Evolutionary conservation across 1,284 basidiomycete genomes (phyloP).

Genomic region (Ceratobasidium sp.): DNA sequence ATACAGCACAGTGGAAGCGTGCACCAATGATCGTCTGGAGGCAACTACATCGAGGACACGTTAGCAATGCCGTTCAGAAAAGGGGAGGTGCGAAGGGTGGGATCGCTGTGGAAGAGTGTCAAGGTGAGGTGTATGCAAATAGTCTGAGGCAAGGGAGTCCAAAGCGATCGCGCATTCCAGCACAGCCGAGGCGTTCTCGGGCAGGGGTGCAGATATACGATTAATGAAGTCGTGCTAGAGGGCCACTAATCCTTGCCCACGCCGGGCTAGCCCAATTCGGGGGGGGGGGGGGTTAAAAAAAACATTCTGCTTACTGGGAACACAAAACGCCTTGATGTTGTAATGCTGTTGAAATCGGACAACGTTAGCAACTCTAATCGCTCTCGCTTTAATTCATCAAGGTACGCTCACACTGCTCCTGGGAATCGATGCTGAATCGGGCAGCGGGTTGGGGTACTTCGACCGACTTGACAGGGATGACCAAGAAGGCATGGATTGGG

Average conservation of each 20-base stretch:
- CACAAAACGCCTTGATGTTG: conserved; percentile 77
- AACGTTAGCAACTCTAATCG: conserved; percentile 14
- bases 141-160: not conserved
- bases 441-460: conserved; percentile 49
- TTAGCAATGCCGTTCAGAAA: conserved; percentile 30
- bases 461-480: conserved; percentile 69
- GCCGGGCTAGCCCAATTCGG: conserved; percentile 3
- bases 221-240: not conserved
- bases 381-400: not conserved
- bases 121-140: conserved; percentile 10
- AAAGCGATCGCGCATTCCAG: not conserved
- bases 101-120: not conserved
- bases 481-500: conserved; percentile 84
- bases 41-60: conserved; percentile 65
- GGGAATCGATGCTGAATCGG: conserved; percentile 51
- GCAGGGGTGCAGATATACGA: conserved; percentile 16
- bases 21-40: conserved; percentile 88
- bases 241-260: not conserved
- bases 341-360: conserved; percentile 62
- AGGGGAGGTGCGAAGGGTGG: not conserved
- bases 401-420: conserved; percentile 69
- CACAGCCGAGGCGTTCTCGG: conserved; percentile 27
- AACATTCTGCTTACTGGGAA: conserved; percentile 70
- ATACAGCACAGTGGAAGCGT: conserved; percentile 91
- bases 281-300: not conserved